These are phyloP conservation scores for Hippophae gyantsensis DNA, from an alignment of 306 rosid species.

Conservation along the genomic window DNA sequence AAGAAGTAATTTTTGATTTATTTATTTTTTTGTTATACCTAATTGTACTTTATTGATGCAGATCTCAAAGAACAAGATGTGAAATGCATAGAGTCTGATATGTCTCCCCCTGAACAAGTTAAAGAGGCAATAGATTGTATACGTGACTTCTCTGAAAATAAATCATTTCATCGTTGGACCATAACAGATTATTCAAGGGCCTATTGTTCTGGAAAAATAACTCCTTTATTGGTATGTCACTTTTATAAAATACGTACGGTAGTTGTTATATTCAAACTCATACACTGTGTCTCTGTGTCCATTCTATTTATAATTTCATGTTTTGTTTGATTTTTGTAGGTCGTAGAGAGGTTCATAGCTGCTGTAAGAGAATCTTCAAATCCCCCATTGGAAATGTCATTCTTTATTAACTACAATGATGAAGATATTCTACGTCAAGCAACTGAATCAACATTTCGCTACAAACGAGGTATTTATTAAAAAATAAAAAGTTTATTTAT, in stretches of 20 bases:
- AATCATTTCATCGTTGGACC: conserved; percentile 50
- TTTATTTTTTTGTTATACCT: not conserved
- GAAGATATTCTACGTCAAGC: conserved; percentile 75
- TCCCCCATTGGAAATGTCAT: conserved; percentile 57
- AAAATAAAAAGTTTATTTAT: not conserved
- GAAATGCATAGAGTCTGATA: conserved; percentile 35
- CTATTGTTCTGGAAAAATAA: conserved; percentile 43
- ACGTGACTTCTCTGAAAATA: conserved; percentile 26
- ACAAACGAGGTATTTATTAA: conserved; percentile 45
- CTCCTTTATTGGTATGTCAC: conserved; percentile 57
- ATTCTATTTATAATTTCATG: not conserved
- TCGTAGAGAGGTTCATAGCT: conserved; percentile 55
- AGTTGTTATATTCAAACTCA: not conserved
- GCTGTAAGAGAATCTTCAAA: conserved; percentile 48
- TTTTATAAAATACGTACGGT: not conserved
- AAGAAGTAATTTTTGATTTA: too few relatives aligned
- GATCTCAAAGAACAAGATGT: conserved; percentile 49
- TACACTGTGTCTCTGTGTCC: not conserved
- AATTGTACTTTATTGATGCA: conserved; percentile 20
- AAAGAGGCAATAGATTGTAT: conserved; percentile 49
- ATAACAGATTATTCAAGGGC: conserved; percentile 70
- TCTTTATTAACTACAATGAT: conserved; percentile 50
- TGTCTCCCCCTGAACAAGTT: conserved; percentile 54
- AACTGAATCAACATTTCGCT: conserved; percentile 52
- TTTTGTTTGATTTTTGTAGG: conserved; percentile 27